Conservation (phyloP, 345 rosid species). For the Cochlearia excelsa region DNA sequence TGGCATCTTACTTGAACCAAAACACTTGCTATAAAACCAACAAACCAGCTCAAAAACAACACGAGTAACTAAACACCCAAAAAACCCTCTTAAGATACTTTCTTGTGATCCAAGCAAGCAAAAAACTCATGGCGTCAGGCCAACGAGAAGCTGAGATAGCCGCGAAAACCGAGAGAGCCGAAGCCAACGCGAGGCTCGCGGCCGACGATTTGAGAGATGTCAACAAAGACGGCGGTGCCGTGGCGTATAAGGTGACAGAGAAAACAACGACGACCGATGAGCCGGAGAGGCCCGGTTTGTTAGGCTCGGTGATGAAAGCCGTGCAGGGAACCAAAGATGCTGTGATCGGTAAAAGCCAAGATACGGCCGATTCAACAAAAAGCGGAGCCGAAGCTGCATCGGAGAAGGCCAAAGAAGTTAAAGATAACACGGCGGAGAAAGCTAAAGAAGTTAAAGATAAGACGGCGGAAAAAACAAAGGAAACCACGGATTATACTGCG, state of each 20-base stretch:
- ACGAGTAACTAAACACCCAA: not conserved
- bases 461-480: slow-evolving; percentile 26
- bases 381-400: slow-evolving; percentile 18
- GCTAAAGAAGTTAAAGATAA: slow-evolving; percentile 26
- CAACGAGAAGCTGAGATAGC: slow-evolving; percentile 48
- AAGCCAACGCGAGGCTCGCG: slow-evolving; percentile 39
- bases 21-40: slow-evolving; percentile 23
- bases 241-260: slow-evolving; percentile 32
- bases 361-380: slow-evolving; percentile 24
- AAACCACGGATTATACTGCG: slow-evolving; percentile 18
- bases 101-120: slow-evolving; percentile 18
- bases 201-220: slow-evolving; percentile 47
- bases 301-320: slow-evolving; percentile 56
- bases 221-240: slow-evolving; percentile 31
- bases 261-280: slow-evolving; percentile 30
- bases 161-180: slow-evolving; percentile 41
- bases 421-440: slow-evolving; percentile 30
- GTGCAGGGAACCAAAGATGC: slow-evolving; percentile 62
- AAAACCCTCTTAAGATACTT: not conserved
- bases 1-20: slow-evolving; percentile 24
- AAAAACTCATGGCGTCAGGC: slow-evolving; percentile 48
- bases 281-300: slow-evolving; percentile 44
- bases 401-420: slow-evolving; percentile 26
- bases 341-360: slow-evolving; percentile 48
- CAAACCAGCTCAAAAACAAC: slow-evolving; percentile 24